Base-by-base conservation (phyloP, 2,329 filamentous ascomycete genomes). In the Fusarium nurragi region DNA sequence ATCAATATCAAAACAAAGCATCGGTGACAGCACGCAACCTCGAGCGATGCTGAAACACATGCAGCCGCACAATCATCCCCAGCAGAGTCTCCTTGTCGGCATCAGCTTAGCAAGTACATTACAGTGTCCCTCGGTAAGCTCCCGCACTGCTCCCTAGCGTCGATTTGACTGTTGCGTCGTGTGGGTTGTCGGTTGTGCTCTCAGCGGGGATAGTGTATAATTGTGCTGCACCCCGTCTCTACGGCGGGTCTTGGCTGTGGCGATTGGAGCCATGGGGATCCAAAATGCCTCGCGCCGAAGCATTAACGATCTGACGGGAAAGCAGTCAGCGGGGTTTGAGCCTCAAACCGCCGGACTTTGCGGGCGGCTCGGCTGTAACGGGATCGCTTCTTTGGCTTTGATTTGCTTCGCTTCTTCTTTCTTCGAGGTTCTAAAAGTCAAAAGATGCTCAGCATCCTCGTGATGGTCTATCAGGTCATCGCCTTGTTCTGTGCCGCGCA, bases 331-430 rank as follows among this genome's bases (percentile, higher is more conserved):
- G 61, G 61, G 56, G 44, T 28, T 50, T 57, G 53, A 65, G 57
- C 63, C 56, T 66, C 63, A 66, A 60, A 43, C 58, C 48, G 41
- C 58, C 63, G 63, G 63, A 68, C 55, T 52, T 54, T 49, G 48
- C 65, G 65, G 65, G 51, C 54, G 28, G 28, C 46, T 68, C 65
- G 65, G 65, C 60, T 68, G 38, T 39, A 59, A 66, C 59, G 64
- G 64, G 49, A 39, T 55, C 9, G 32, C 16, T 18, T 34, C 16
- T 22, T 40, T 21, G 23, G 14, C 25, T 44, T 14, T 18, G 14
- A 22, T 39, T 16, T 58, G n/a, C n/a, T 32, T 43, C 14, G 22
- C 28, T 46, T 21, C 8, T 45, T 44, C 14, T 22, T 46, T 34
- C 38, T 26, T 28, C 28, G 7, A 36, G 8, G 14, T 32, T 34